phyloP scores from a whole-genome alignment of 78 protist species.

The Dictyostelium intermedium region DNA sequence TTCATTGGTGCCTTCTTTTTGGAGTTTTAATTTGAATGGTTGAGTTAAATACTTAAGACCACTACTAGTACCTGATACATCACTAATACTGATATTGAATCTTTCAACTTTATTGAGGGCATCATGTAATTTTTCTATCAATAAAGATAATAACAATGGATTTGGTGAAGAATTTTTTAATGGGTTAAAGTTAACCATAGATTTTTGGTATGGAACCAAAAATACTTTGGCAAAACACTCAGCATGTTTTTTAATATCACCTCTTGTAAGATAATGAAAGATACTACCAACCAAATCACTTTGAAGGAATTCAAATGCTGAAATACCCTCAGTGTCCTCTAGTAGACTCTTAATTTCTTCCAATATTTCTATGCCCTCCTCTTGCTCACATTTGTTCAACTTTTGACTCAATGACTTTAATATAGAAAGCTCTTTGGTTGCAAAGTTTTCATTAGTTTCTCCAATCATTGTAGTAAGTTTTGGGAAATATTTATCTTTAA shows the following conservation, averaged over 20 bases:
- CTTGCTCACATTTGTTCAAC: conserved; percentile 48
- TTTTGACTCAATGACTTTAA: conserved; percentile 16
- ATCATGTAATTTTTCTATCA: conserved; percentile 73
- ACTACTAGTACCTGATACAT: conserved; percentile 64
- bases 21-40: conserved; percentile 79
- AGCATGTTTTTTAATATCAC: conserved; percentile 43
- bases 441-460: background rate
- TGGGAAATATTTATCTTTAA: conserved; percentile 41
- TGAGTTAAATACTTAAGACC: conserved; percentile 81
- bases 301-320: conserved; percentile 77
- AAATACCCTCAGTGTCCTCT: conserved; percentile 53
- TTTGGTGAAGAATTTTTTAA: conserved; percentile 11
- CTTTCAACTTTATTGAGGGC: conserved; percentile 71
- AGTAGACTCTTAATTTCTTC: conserved; percentile 45
- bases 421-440: conserved; percentile 42
- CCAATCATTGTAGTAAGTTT: background rate
- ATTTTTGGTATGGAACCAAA: conserved; percentile 18
- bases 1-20: conserved; percentile 23
- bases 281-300: conserved; percentile 67
- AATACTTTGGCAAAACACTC: conserved; percentile 68
- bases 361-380: conserved; percentile 57
- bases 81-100: conserved; percentile 64
- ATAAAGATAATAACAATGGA: conserved; percentile 24
- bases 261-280: conserved; percentile 52
- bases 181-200: background rate